Evolutionary conservation across 148 eudicot species (phyloP).

Genomic region (Cornus kousa): DNA sequence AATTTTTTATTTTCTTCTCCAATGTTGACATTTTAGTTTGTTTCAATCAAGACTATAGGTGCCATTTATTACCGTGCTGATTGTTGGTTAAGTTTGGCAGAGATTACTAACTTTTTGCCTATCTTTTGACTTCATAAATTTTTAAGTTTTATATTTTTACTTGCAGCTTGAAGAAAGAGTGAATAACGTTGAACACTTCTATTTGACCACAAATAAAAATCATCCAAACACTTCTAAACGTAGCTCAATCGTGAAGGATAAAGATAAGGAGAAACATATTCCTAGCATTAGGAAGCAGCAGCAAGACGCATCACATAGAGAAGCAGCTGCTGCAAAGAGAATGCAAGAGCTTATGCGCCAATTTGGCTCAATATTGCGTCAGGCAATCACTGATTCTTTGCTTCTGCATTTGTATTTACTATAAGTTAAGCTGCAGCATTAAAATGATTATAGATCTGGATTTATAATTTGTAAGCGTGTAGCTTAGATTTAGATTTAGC

Average conservation of each 20-base stretch:
- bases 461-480: neutral
- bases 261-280: conserved; percentile 56
- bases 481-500: neutral
- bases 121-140: neutral
- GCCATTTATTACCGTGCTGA: neutral
- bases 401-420: neutral
- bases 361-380: conserved; percentile 67
- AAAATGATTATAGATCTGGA: neutral
- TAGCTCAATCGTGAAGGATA: conserved; percentile 50
- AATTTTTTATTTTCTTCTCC: neutral
- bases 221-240: conserved; percentile 40
- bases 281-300: conserved; percentile 53
- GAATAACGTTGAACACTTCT: conserved; percentile 64
- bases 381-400: conserved; percentile 35
- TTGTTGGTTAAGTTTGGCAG: conserved; percentile 1
- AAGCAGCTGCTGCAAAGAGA: conserved; percentile 68
- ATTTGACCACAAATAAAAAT: conserved; percentile 39
- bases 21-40: neutral
- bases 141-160: neutral
- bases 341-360: conserved; percentile 93
- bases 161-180: conserved; percentile 79
- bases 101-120: neutral
- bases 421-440: neutral
- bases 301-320: conserved; percentile 52
- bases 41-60: neutral